Evolutionary conservation across 1,284 basidiomycete genomes (phyloP).

Genomic region (Paramarasmius palmivorus): DNA sequence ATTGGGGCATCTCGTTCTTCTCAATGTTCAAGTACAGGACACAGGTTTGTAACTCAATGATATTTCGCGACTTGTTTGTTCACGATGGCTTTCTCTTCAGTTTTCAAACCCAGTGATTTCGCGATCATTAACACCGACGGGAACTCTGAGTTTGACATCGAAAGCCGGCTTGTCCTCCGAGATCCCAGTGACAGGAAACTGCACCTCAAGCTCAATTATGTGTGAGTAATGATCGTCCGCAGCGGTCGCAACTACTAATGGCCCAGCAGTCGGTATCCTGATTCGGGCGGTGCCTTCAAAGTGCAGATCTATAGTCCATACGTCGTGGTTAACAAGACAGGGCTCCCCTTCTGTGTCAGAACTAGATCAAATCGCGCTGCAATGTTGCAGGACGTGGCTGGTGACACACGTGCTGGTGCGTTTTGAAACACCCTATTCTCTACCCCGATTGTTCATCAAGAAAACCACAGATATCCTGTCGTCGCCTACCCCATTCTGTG

Average conservation of each 20-base stretch:
- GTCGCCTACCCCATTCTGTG: constrained; percentile 75
- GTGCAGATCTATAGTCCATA: constrained; percentile 96
- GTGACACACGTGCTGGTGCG: constrained; percentile 64
- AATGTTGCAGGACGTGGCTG: constrained; percentile 82
- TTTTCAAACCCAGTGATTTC: constrained; percentile 97
- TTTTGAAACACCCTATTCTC: constrained; percentile 3
- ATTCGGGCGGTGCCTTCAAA: constrained; percentile 97
- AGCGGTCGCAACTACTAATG: background rate
- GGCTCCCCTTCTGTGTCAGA: constrained; percentile 80
- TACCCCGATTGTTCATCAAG: constrained; percentile 12
- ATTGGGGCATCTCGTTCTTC: constrained; percentile 88
- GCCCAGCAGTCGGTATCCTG: constrained; percentile 68
- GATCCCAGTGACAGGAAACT: constrained; percentile 83
- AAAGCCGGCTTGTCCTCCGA: constrained; percentile 71
- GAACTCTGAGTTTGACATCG: constrained; percentile 87
- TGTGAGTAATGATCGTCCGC: constrained; percentile 51
- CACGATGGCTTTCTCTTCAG: too few species aligned
- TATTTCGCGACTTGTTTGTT: too few species aligned
- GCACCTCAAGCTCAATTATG: constrained; percentile 84
- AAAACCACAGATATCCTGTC: constrained; percentile 65
- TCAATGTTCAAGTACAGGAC: constrained; percentile 91
- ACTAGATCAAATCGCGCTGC: constrained; percentile 72
- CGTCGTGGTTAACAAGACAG: constrained; percentile 93
- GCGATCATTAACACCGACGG: constrained; percentile 96
- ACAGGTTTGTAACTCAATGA: constrained; percentile 64